A percentile compares a stretch with the other conserved stretches of the same genome.
Conservation (phyloP, 1,284 basidiomycete genomes). For the Cerrena zonata region DNA sequence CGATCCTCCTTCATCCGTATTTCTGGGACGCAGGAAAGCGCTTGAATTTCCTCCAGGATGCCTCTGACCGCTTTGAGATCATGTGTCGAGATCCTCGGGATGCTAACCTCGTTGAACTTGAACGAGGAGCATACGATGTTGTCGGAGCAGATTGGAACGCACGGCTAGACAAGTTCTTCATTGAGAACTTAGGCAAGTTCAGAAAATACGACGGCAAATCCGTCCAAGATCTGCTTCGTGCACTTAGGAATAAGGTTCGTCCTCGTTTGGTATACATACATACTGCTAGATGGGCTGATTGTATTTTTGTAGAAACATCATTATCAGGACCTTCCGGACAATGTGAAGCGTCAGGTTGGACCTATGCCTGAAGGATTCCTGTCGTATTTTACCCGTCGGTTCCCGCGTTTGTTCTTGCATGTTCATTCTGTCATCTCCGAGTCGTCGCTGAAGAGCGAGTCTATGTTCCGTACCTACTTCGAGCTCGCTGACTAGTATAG, state of each 20-base stretch:
- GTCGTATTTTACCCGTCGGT: slow-evolving; percentile 88
- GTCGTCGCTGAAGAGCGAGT: slow-evolving; percentile 65
- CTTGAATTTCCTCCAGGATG: slow-evolving; percentile 90
- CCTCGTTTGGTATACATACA: neutral
- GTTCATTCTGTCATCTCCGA: slow-evolving; percentile 77
- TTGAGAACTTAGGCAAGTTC: slow-evolving; percentile 94
- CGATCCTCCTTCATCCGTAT: slow-evolving; percentile 87
- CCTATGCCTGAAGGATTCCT: slow-evolving; percentile 90
- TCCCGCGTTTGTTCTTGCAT: slow-evolving; percentile 86
- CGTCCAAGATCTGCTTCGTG: slow-evolving; percentile 88
- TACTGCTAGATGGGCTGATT: neutral
- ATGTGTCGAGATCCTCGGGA: slow-evolving; percentile 91
- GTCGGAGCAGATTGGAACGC: slow-evolving; percentile 87
- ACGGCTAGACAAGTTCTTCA: slow-evolving; percentile 81
- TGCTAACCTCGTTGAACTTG: slow-evolving; percentile 68
- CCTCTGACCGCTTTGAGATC: slow-evolving; percentile 95
- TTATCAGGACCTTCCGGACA: slow-evolving; percentile 91
- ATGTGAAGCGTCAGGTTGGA: slow-evolving; percentile 82
- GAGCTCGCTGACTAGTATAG: slow-evolving; percentile 36
- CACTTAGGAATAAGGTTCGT: slow-evolving; percentile 88
- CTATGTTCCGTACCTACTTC: slow-evolving; percentile 84
- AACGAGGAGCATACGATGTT: slow-evolving; percentile 60
- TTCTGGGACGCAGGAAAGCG: slow-evolving; percentile 91
- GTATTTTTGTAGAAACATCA: slow-evolving; percentile 78
- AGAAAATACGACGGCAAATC: slow-evolving; percentile 89